phyloP scores from a whole-genome alignment of 2,329 filamentous ascomycete genomes.

The Trichoderma sp. region DNA sequence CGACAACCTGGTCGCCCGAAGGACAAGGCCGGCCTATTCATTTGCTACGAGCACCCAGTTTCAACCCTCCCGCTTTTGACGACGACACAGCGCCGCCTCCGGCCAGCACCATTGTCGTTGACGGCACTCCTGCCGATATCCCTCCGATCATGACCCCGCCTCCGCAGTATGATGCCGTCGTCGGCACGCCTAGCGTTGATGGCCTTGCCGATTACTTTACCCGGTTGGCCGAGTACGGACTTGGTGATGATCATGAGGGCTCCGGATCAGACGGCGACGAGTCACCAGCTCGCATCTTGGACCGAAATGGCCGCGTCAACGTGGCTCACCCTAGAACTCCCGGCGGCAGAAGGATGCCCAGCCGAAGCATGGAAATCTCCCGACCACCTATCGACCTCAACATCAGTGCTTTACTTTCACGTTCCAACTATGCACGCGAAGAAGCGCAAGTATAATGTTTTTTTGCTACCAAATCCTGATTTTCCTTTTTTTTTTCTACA shows the following conservation, averaged over 20 bases:
- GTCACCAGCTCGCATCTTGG: conserved; percentile 45
- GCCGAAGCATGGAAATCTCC: conserved; percentile 56
- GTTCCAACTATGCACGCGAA: neutral
- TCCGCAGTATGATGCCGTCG: conserved; percentile 77
- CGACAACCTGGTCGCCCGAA: conserved; percentile 11
- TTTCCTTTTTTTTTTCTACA: neutral
- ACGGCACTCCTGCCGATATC: neutral
- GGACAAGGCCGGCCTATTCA: conserved; percentile 67
- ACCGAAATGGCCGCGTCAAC: conserved; percentile 55
- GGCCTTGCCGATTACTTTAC: conserved; percentile 83
- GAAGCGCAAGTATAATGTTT: conserved; percentile 6
- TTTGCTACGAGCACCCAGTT: conserved; percentile 77
- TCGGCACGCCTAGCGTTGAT: conserved; percentile 66
- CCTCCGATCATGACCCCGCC: conserved; percentile 67
- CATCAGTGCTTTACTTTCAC: conserved; percentile 25
- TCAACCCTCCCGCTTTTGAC: conserved; percentile 84
- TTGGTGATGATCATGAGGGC: conserved; percentile 38
- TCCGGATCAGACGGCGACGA: conserved; percentile 44
- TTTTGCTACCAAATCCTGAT: neutral
- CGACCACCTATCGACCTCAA: conserved; percentile 36
- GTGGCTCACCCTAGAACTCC: conserved; percentile 57
- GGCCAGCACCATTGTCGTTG: conserved; percentile 26
- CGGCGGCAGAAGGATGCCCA: conserved; percentile 51
- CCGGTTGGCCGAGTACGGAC: conserved; percentile 70
- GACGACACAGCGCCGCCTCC: conserved; percentile 56